Evolutionary conservation across 2,329 filamentous ascomycete species (phyloP).

Genomic region (Fusarium sp.): DNA sequence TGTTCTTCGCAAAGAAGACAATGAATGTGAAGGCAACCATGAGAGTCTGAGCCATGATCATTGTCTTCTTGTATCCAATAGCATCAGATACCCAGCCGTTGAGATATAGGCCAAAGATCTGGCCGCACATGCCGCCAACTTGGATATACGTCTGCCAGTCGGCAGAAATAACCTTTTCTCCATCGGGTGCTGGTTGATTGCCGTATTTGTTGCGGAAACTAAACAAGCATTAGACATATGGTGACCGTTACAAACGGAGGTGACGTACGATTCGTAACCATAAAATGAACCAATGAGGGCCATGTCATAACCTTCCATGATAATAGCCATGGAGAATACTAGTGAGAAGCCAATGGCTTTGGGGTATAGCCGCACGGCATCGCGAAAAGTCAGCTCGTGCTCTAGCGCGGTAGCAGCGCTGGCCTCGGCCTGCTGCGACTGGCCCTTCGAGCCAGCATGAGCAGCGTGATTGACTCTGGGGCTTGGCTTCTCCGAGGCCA

Average conservation of each 20-base stretch:
- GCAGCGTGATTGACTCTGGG: slow-evolving; percentile 2
- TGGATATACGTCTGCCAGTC: slow-evolving; percentile 53
- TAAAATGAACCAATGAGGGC: slow-evolving; percentile 59
- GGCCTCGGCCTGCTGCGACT: slow-evolving; percentile 32
- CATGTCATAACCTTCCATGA: slow-evolving; percentile 59
- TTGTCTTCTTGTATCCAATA: slow-evolving; percentile 71
- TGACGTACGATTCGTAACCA: slow-evolving; percentile 52
- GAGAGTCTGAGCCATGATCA: slow-evolving; percentile 65
- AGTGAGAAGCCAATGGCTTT: slow-evolving; percentile 60
- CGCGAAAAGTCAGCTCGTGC: slow-evolving; percentile 53
- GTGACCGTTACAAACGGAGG: too few relatives aligned
- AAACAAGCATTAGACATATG: not conserved
- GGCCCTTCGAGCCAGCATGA: not conserved
- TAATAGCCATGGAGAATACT: slow-evolving; percentile 57
- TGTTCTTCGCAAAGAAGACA: slow-evolving; percentile 70
- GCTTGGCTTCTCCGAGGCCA: not conserved
- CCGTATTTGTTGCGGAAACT: slow-evolving; percentile 65
- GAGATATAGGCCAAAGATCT: slow-evolving; percentile 72
- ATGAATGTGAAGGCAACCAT: slow-evolving; percentile 69
- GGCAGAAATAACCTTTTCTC: slow-evolving; percentile 41
- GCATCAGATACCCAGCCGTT: slow-evolving; percentile 73
- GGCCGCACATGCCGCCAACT: slow-evolving; percentile 64
- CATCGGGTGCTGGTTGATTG: slow-evolving; percentile 35
- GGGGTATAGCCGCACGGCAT: slow-evolving; percentile 57
- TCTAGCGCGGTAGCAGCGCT: slow-evolving; percentile 58